These are phyloP conservation scores for Tirmania nivea DNA, from an alignment of 495 filamentous ascomycete species.

Conservation along the genomic window DNA sequence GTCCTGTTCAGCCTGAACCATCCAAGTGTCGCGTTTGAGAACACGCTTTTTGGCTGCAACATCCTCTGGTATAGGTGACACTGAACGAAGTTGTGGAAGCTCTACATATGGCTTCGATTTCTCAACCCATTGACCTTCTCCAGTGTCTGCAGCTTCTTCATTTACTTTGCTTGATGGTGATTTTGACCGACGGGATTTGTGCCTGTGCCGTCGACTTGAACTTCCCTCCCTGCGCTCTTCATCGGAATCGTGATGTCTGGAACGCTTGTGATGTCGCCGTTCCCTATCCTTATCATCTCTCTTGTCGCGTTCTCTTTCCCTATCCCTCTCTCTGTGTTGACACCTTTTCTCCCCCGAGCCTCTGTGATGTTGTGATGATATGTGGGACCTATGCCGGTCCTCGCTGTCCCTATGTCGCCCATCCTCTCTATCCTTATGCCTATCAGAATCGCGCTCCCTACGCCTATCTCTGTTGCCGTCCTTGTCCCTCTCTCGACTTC, in stretches of 20 bases:
- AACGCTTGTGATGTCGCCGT: constrained; percentile 23
- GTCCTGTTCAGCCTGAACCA: constrained; percentile 62
- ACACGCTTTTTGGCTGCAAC: constrained; percentile 13
- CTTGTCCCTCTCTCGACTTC: background rate
- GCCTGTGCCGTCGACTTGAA: constrained; percentile 15
- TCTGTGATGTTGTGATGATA: background rate
- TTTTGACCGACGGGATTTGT: background rate
- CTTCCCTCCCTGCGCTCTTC: constrained; percentile 11
- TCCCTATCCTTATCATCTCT: constrained; percentile 27
- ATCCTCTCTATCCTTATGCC: background rate
- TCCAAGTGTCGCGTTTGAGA: constrained; percentile 67
- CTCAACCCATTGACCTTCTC: constrained; percentile 24
- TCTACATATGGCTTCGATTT: constrained; percentile 28
- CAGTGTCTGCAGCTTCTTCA: constrained; percentile 5
- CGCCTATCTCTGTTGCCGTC: background rate
- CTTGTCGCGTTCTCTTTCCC: background rate
- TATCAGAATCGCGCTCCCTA: constrained; percentile 1
- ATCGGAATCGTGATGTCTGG: constrained; percentile 13
- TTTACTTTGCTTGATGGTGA: background rate
- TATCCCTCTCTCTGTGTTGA: background rate
- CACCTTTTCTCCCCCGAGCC: background rate
- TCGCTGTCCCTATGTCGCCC: background rate
- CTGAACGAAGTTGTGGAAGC: constrained; percentile 25
- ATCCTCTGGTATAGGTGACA: constrained; percentile 12
- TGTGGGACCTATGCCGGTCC: background rate